Evolutionary conservation across 2,329 filamentous ascomycete genomes (phyloP).

Genomic region (Cordyceps javanica): DNA sequence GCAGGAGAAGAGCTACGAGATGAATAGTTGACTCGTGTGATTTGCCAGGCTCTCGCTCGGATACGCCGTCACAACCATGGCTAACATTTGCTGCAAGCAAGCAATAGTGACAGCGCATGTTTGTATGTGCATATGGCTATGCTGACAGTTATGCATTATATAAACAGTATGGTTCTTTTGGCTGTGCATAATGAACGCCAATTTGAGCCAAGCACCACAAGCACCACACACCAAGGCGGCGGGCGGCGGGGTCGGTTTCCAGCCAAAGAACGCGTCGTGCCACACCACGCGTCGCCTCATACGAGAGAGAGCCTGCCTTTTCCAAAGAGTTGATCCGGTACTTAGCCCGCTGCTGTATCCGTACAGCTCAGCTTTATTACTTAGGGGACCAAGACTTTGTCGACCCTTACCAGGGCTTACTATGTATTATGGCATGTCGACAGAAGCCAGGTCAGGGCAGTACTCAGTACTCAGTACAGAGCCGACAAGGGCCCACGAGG

Average conservation of each 20-base stretch:
- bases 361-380: too few species aligned
- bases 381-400: too few species aligned
- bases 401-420: too few species aligned
- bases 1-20: background rate
- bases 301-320: background rate
- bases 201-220: background rate
- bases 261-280: slow-evolving; percentile 1
- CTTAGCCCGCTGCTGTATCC: too few species aligned
- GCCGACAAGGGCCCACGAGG: too few species aligned
- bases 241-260: background rate
- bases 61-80: background rate
- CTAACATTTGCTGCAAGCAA: background rate
- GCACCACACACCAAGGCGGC: background rate
- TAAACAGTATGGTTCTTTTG: background rate
- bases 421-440: background rate
- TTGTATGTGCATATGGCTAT: background rate
- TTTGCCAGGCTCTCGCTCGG: background rate
- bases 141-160: background rate
- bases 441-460: background rate
- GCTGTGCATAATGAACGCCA: background rate
- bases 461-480: background rate
- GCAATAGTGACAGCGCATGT: background rate
- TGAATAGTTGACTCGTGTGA: background rate
- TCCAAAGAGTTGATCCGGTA: too few species aligned
- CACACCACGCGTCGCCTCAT: background rate